Evolutionary conservation across 305 asterid genomes (phyloP).

Genomic region (Solanum hybrid): DNA sequence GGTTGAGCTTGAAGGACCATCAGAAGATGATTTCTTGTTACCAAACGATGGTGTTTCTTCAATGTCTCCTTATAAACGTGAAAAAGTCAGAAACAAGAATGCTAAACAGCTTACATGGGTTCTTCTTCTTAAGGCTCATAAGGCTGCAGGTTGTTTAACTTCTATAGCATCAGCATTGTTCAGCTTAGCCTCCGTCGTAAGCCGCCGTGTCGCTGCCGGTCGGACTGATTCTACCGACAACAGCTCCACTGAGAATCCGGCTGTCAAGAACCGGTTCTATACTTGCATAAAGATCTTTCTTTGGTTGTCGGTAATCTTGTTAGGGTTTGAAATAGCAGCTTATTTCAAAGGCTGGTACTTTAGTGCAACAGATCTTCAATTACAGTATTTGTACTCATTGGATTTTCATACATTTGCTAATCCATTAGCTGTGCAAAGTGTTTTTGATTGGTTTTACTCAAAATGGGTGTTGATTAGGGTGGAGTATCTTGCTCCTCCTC

Average conservation of each 20-base stretch:
- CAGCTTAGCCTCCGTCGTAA: constrained; percentile 51
- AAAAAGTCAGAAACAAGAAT: constrained; percentile 63
- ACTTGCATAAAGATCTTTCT: constrained; percentile 56
- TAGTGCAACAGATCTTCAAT: constrained; percentile 51
- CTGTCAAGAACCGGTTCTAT: constrained; percentile 44
- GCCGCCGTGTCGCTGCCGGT: constrained; percentile 82
- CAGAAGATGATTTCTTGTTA: constrained; percentile 64
- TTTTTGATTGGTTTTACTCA: constrained; percentile 52
- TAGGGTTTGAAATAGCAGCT: constrained; percentile 66
- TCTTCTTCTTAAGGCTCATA: constrained; percentile 81
- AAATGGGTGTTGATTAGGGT: constrained; percentile 76
- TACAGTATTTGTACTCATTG: constrained; percentile 37
- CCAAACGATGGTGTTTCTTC: constrained; percentile 24
- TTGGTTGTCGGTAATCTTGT: constrained; percentile 48
- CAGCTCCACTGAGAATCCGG: constrained; percentile 26
- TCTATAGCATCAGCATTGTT: constrained; percentile 69
- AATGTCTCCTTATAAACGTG: constrained; percentile 6
- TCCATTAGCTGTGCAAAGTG: constrained; percentile 40
- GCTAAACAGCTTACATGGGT: constrained; percentile 96
- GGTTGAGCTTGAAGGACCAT: constrained; percentile 76
- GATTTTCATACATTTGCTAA: constrained; percentile 22
- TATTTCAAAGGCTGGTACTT: constrained; percentile 77
- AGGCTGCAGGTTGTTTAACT: constrained; percentile 80
- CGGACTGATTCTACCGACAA: constrained; percentile 63
- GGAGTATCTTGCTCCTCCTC: constrained; percentile 82